Evolutionary conservation across 192 early-diverging fungal species (phyloP), one percentile per base, ranked within the genome.

Genomic region (Coemansia reversa): DNA sequence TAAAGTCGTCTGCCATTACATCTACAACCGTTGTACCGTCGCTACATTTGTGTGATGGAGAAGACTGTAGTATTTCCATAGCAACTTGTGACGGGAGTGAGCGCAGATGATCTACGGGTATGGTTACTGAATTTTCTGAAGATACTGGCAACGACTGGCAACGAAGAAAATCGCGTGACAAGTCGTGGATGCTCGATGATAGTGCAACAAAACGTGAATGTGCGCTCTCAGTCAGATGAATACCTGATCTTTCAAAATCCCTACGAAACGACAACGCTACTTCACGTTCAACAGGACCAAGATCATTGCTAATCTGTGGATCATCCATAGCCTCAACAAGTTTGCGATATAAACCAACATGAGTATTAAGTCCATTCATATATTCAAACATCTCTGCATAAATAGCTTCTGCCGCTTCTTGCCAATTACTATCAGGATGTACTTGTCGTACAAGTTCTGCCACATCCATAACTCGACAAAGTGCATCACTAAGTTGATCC

Each of bases 221-320:
- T 18, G 86, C 81, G 14, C 63, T 62, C 6, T 79, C 79, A 24
- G 88, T 77, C 62, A 99, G 81, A 71, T 97, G 92, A 53, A 99
- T 93, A 4, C 97, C 95, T 0, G 93, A 94, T 58, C 93, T 91
- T 83, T 97, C 93, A 75, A 99, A 99, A 70, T 99, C 97, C 8
- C 85, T 59, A 28, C 95, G 66, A 50, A 99, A 92, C 11, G 94
- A 86, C 35, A 87, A 60, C 0, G 94, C 97, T 0, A 92, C 93
- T 19, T 84, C 82, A 30, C 66, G 82, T 72, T 94, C 94, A 51
- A 93, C 87, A 6, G 79, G 63, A 0, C 85, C 84, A 24, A 94
- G 84, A n/a, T 69, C 50, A 1, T 58, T 48, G 56, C 79, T 63
- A 30, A 91, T 86, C 29, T 54, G 73, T 0, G 85, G 75, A 22